A percentile compares a stretch with the other conserved stretches of the same genome.
Evolutionary conservation across 2,329 filamentous ascomycete genomes (phyloP).

Genomic region (Pyricularia pennisetigena): DNA sequence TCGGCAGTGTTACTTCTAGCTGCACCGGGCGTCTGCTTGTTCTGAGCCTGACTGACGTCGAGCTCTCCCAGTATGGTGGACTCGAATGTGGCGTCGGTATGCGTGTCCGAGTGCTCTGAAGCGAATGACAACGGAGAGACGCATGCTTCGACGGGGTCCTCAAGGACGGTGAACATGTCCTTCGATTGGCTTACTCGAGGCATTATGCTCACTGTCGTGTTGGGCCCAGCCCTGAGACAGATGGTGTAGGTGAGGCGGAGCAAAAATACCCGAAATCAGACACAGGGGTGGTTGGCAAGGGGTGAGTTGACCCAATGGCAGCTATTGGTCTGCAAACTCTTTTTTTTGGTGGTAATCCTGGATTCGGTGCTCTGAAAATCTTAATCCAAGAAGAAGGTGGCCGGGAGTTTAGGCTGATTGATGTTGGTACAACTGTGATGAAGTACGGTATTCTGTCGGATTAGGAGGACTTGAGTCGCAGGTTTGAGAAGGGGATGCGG

Average conservation of each 20-base stretch:
- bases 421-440: background rate
- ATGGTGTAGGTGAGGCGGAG: background rate
- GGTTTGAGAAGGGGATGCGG: background rate
- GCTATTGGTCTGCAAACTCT: background rate
- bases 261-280: conserved; percentile 1
- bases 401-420: background rate
- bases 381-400: background rate
- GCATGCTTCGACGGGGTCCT: background rate
- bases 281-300: background rate
- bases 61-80: conserved; percentile 1
- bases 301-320: background rate
- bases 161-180: background rate
- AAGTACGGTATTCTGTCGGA: background rate
- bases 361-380: background rate
- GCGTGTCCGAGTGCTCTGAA: background rate
- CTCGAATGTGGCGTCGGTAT: background rate
- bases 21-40: background rate
- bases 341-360: background rate
- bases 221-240: background rate
- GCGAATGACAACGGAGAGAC: background rate
- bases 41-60: background rate
- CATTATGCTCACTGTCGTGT: conserved; percentile 1
- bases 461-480: background rate
- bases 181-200: background rate
- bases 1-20: background rate